Evolutionary conservation across 73 alveolate genomes (phyloP), one percentile per base, ranked within the genome.

Genomic region (Paramecium primaurelia): DNA sequence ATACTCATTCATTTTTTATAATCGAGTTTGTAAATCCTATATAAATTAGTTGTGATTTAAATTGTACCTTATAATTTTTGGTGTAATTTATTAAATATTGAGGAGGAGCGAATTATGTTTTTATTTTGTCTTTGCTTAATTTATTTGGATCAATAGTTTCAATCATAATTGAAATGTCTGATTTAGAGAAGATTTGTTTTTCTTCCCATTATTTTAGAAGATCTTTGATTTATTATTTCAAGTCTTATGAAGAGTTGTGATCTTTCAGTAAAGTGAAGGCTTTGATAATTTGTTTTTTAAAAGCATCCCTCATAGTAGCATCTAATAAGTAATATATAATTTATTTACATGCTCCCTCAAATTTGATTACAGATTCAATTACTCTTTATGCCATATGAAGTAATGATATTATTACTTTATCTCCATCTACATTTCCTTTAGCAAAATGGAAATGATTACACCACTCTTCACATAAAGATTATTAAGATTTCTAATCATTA

Each of bases 391-490:
- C 91, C 75, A 80, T 45, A 2, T 42, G 58, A 25, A 80, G 71
- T 45, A 80, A 47, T n/a, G 77, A 34, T 12, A 80, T 40, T 3
- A 80, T 44, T 1, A 45, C 44, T 22, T 80, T 80, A 26, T 80
- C 91, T 3, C 91, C 91, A 45, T 80, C 91, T 3, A 32, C 47
- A 45, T 45, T 45, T 4, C 91, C 91, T 49, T 80, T 80, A 16
- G 91, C 47, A 64, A 80, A 80, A 26, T 80, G 91, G n/a, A 80
- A 49, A 44, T 80, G 91, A 49, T 80, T 80, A 16, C 58, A 80
- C 91, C 91, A 80, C 32, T 80, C 91, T 45, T 80, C 91, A 25
- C 71, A 45, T 25, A 80, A 14, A 44, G 87, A 80, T 49, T 80
- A 14, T 9, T 80, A 8, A 45, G 44, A 32, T 12, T 26, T 80